Evolutionary conservation across 495 filamentous ascomycete genomes (phyloP), one percentile per base, ranked within the genome.

Genomic region (Terfezia claveryi): DNA sequence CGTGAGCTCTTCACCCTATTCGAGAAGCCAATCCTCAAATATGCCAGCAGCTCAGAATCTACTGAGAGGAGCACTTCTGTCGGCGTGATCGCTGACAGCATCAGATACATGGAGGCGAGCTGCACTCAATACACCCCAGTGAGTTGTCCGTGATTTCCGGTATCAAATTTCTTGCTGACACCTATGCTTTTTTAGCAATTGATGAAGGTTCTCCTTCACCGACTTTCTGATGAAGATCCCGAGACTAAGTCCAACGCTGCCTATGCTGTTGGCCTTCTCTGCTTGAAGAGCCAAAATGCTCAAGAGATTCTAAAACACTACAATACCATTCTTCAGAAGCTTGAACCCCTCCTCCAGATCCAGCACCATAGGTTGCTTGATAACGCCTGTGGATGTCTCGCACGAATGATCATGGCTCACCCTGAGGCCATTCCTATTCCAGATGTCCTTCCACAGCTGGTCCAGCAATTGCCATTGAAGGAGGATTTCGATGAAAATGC

Each of bases 401-500:
- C 76, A 64, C 82, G 91, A 58, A 88, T 98, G 84, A 93, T 95
- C 66, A 75, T 83, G 64, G 79, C 79, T 55, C 77, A 87, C 64
- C 82, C 83, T 10, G 79, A 87, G 51, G 76, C 76, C 53, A 78
- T 95, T 8, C 88, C 88, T 6, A 72, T 87, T 55, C 68, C 74
- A 55, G 80, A 93, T 10, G 83, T 94, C 17, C 75, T 98, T 1
- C 87, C 88, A 23, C 79, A 76, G 3, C 73, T 98, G 46, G 76
- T 91, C 17, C 74, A 73, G 54, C 74, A 91, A 11, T 74, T 98
- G 50, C 91, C 91, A 27, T 70, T 96, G 61, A 87, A 83, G 70
- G 88, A 94, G 61, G 91, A 98, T 67, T 96, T 77, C 59, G 87
- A 94, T 68, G 91, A 98, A 77, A 96, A 98, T 71, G 81, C 84